Evolutionary conservation across 2,329 filamentous ascomycete species (phyloP), one percentile per base, ranked within the genome.

Genomic region (Aspergillus candidus): DNA sequence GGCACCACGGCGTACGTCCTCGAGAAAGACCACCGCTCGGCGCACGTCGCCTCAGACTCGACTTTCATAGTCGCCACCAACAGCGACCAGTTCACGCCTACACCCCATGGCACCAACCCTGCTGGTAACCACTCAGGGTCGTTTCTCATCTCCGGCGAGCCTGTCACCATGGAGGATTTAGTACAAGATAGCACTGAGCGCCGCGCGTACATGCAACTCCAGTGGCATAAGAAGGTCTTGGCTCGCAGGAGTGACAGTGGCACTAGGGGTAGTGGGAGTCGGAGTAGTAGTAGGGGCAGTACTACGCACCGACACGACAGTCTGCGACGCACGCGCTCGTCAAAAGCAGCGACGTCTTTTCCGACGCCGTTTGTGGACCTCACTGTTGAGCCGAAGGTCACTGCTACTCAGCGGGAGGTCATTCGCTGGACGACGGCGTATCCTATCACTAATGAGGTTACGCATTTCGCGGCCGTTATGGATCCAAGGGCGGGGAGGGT

Each of bases 381-480:
- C 10, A 8, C 35, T 8, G 11, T 41, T 8, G 29, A 40, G 2
- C 27, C 39, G 14, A 51, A 54, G 31, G 41, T 59, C 10, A 58
- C 54, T 10, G 50, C 60, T 27, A 60, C 53, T 47, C 57, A 61
- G 8, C 39, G 48, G 11, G 63, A 70, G 27, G 53, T 80, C 3
- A 61, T 69, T 2, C 52, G 61, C 10, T 78, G 78, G 77, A 62
- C 80, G 7, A 63, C 65, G 15, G 63, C 62, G 11, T 76, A 72
- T 47, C 79, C 79, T 0, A 74, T 76, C 3, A 71, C 71, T 12
- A 82, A 81, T 53, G 74, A 79, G 43, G 68, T 66, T 31, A 81
- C 77, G 2, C 78, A 83, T 60, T 83, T 76, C 59, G 71, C 72
- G 4, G 71, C 72, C 14, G 61, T 83, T 22, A 73, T 83, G 72